These are phyloP conservation scores for Saccharomycopsis selenospora DNA, from an alignment of 805 yeast genomes.

Conservation along the genomic window DNA sequence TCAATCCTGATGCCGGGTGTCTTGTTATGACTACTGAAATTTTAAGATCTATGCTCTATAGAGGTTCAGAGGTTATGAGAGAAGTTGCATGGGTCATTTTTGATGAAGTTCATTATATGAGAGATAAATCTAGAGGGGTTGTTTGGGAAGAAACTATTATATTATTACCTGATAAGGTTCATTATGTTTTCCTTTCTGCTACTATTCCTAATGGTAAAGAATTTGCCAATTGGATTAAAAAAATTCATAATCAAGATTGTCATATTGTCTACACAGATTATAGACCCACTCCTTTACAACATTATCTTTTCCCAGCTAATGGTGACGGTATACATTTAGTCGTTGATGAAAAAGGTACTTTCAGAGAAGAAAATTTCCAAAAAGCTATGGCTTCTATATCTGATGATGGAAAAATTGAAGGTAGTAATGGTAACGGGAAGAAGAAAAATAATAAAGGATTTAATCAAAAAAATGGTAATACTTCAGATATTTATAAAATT, in stretches of 20 bases:
- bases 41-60: conserved; percentile 89
- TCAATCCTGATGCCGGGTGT: conserved; percentile 97
- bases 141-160: conserved; percentile 99
- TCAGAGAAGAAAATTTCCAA: conserved; percentile 96
- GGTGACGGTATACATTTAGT: conserved; percentile 97
- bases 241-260: conserved; percentile 92
- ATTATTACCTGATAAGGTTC: conserved; percentile 90
- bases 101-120: conserved; percentile 98
- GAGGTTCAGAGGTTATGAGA: conserved; percentile 97
- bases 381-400: conserved; percentile 94
- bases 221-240: conserved; percentile 97
- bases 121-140: conserved; percentile 96
- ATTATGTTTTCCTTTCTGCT: conserved; percentile 88
- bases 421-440: conserved; percentile 46
- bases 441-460: conserved; percentile 65
- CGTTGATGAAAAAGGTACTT: conserved; percentile 93
- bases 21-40: conserved; percentile 98
- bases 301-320: conserved; percentile 95
- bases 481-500: conserved; percentile 88
- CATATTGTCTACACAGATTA: conserved; percentile 98
- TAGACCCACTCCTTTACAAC: conserved; percentile 98
- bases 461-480: conserved; percentile 78
- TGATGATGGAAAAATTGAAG: conserved; percentile 82
- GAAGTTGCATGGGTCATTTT: conserved; percentile 99
- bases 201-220: conserved; percentile 98